A percentile compares a stretch with the other conserved stretches of the same genome.
phyloP scores from a whole-genome alignment of 2,329 filamentous ascomycete genomes.

The Xylariaceae sp. region DNA sequence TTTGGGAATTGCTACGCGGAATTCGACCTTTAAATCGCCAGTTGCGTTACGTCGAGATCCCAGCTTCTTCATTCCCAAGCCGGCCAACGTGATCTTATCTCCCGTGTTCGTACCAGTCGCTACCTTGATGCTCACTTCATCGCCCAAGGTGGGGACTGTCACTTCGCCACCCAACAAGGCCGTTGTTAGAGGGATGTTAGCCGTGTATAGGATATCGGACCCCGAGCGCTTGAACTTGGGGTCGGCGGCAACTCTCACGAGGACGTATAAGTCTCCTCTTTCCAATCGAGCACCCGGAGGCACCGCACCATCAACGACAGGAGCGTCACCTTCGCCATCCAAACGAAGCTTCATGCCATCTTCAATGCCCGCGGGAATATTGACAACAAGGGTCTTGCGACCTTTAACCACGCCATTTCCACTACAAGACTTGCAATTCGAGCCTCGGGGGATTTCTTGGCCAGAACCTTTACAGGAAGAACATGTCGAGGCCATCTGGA shows the following conservation, averaged over 20 bases:
- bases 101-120: constrained; percentile 87
- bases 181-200: constrained; percentile 85
- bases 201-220: constrained; percentile 88
- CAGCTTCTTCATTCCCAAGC: constrained; percentile 92
- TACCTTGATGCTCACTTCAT: constrained; percentile 84
- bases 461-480: constrained; percentile 74
- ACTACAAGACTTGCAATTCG: constrained; percentile 71
- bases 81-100: constrained; percentile 80
- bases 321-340: constrained; percentile 79
- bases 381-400: constrained; percentile 74
- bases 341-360: constrained; percentile 91
- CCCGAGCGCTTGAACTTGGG: constrained; percentile 82
- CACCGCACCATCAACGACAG: constrained; percentile 64
- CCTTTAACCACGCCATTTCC: constrained; percentile 83
- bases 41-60: constrained; percentile 58
- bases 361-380: constrained; percentile 92
- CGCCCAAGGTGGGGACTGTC: constrained; percentile 81
- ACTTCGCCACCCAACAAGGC: constrained; percentile 89
- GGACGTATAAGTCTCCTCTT: constrained; percentile 84
- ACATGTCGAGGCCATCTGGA: constrained; percentile 94
- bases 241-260: constrained; percentile 83
- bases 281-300: constrained; percentile 59
- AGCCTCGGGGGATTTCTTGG: constrained; percentile 67
- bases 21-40: constrained; percentile 89
- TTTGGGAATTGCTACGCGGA: constrained; percentile 92